These are phyloP conservation scores for Dipteronia sinensis DNA, from an alignment of 345 rosid species.

Conservation along the genomic window DNA sequence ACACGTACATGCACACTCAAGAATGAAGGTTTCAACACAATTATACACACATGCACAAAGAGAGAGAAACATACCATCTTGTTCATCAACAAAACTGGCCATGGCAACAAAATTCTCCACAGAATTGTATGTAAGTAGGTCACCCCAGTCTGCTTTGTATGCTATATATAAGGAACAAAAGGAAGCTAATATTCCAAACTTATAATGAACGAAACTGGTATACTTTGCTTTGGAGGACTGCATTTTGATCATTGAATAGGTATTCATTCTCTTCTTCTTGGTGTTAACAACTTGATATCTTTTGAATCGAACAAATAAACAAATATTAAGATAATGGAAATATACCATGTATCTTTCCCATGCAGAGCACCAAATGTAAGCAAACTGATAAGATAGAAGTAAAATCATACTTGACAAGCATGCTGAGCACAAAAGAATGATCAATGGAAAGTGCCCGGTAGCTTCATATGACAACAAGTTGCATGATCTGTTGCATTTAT, in stretches of 20 bases:
- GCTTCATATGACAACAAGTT: background rate
- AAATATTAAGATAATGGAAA: background rate
- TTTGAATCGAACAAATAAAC: background rate
- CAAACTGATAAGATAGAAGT: background rate
- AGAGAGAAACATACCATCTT: slow-evolving; percentile 20
- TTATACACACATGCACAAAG: background rate
- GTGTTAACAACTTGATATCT: background rate
- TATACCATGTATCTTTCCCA: background rate
- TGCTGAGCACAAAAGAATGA: background rate
- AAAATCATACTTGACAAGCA: no score
- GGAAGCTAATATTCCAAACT: slow-evolving; percentile 22
- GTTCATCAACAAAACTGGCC: slow-evolving; percentile 8
- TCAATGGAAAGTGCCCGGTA: background rate
- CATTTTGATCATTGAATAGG: slow-evolving; percentile 2
- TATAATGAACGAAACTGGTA: background rate
- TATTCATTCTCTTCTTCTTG: slow-evolving; percentile 26
- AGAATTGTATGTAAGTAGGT: background rate
- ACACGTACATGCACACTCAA: background rate
- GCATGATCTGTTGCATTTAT: no score
- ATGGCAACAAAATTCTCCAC: slow-evolving; percentile 17
- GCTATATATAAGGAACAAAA: background rate
- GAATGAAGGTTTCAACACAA: no score
- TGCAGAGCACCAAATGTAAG: background rate
- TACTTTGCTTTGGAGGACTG: no score
- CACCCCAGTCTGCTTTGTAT: background rate